A percentile compares a stretch with the other conserved stretches of the same genome.
Conservation (phyloP, 306 rosid genomes). For the Vigna nakashimae region DNA sequence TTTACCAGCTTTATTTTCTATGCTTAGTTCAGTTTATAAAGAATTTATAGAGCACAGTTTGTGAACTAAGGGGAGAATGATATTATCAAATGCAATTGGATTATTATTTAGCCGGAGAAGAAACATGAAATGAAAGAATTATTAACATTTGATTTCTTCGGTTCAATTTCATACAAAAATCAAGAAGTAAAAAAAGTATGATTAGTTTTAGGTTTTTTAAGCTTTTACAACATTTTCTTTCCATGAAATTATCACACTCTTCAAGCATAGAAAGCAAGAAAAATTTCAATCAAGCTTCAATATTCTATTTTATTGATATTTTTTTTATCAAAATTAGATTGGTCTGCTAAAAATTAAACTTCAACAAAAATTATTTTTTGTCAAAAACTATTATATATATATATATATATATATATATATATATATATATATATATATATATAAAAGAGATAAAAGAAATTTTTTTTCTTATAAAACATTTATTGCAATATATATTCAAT, state of each 20-base stretch:
- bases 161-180: not conserved
- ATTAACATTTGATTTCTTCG: constrained; percentile 11
- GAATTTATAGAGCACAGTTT: not conserved
- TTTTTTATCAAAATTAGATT: no score
- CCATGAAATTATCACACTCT: constrained; percentile 7
- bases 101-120: not conserved
- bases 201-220: not conserved
- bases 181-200: not conserved
- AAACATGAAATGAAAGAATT: not conserved
- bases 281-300: no score
- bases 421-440: no score
- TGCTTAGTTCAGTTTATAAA: not conserved
- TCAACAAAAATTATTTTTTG: no score
- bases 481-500: no score
- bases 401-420: no score
- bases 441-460: no score
- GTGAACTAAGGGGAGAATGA: not conserved
- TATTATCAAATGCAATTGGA: not conserved
- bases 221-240: not conserved
- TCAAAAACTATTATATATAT: no score
- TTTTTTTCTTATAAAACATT: no score
- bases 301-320: no score
- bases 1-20: not conserved
- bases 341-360: no score
- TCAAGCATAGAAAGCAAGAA: no score